Percentiles rank a stretch among this genome's conserved stretches.
These are phyloP conservation scores for Mucor sp. DNA, from an alignment of 371 early-diverging fungal genomes.

Conservation along the genomic window DNA sequence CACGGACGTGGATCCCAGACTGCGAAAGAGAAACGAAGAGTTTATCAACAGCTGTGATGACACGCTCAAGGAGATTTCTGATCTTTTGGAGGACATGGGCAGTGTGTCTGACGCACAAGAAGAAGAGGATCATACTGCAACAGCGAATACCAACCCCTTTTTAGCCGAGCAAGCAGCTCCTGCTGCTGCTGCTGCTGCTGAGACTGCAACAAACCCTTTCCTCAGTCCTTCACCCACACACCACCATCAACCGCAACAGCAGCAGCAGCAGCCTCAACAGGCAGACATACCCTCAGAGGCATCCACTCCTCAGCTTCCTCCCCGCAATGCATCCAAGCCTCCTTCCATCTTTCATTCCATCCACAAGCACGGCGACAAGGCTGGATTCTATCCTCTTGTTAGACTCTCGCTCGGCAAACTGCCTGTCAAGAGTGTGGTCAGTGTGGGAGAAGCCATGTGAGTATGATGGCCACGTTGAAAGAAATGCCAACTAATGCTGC, in stretches of 20 bases:
- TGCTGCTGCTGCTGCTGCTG: not conserved
- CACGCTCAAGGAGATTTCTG: constrained; percentile 41
- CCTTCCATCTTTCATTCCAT: constrained; percentile 6
- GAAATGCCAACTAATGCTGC: not conserved
- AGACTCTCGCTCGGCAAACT: not conserved
- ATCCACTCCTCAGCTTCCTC: not conserved
- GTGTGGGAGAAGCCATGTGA: constrained; percentile 29
- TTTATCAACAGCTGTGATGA: constrained; percentile 36
- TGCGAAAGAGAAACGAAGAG: constrained; percentile 15
- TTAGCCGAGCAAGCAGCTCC: not conserved
- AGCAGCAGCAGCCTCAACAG: not conserved
- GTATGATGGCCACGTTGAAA: not conserved
- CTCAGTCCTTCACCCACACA: constrained; percentile 8
- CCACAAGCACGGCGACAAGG: not conserved
- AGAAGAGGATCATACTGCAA: not conserved
- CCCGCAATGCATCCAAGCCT: not conserved
- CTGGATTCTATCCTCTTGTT: constrained; percentile 16
- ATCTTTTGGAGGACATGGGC: constrained; percentile 39
- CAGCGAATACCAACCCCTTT: not conserved
- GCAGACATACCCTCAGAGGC: not conserved
- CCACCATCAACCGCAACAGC: not conserved
- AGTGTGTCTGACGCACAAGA: constrained; percentile 8
- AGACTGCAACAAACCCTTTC: constrained; percentile 9
- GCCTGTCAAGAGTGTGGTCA: constrained; percentile 17
- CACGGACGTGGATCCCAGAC: not conserved